Conservation (phyloP, 2,329 filamentous ascomycete species). For the Colletotrichum sojae region DNA sequence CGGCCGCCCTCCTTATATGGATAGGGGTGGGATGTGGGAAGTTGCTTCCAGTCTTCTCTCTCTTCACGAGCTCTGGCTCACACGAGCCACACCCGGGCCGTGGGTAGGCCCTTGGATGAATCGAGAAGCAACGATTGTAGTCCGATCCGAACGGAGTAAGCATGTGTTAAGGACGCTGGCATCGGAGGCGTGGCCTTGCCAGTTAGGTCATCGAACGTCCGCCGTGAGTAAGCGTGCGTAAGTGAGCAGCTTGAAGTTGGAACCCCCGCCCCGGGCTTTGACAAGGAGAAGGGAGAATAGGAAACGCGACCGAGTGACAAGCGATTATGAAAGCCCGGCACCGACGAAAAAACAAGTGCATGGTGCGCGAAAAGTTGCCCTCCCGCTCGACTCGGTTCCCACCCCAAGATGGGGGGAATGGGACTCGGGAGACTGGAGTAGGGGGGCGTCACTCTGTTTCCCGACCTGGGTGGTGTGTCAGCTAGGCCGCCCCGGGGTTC, state of each 20-base stretch:
- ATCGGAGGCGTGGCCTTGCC: conserved; percentile 28
- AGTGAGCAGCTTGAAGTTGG: conserved; percentile 23
- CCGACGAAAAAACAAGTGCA: not conserved
- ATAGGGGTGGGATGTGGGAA: not conserved
- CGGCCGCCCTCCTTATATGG: conserved; percentile 32
- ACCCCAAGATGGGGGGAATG: conserved; percentile 12
- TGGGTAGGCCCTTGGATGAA: conserved; percentile 18
- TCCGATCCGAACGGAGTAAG: conserved; percentile 23
- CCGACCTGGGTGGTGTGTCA: conserved; percentile 29
- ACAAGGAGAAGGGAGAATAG: not conserved
- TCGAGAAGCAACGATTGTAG: conserved; percentile 31
- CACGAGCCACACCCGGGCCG: conserved; percentile 22
- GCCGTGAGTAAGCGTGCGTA: conserved; percentile 38
- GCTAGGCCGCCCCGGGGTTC: conserved; percentile 20
- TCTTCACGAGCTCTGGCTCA: conserved; percentile 14
- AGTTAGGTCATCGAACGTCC: conserved; percentile 34
- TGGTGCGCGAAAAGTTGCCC: conserved; percentile 29
- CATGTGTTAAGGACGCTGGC: conserved; percentile 13
- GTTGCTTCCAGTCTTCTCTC: not conserved
- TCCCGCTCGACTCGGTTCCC: conserved; percentile 31
- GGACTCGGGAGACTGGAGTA: not conserved
- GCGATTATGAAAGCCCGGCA: conserved; percentile 4
- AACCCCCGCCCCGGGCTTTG: conserved; percentile 5
- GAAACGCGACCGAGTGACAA: conserved; percentile 1
- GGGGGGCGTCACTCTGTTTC: not conserved